A percentile compares a stretch with the other conserved stretches of the same genome.
phyloP scores from a whole-genome alignment of 2,329 filamentous ascomycete species.

The Thielaviopsis musarum region DNA sequence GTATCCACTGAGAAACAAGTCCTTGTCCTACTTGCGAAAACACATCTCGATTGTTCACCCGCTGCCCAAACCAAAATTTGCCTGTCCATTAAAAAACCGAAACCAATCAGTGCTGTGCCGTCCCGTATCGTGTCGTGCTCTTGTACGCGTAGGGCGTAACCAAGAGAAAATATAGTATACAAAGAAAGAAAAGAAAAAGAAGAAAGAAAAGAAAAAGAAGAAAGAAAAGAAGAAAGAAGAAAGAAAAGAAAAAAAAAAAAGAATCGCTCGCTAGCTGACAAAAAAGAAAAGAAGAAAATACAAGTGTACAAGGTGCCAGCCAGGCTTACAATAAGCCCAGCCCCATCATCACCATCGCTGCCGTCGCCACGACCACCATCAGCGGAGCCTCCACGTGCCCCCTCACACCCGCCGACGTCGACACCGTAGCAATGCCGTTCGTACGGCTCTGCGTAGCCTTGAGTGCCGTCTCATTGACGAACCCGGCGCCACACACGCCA shows the following conservation, averaged over 20 bases:
- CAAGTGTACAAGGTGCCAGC: neutral
- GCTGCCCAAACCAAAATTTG: too few species aligned
- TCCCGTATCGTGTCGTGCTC: too few species aligned
- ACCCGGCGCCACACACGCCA: slow-evolving; percentile 39
- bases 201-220: neutral
- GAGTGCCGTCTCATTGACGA: slow-evolving; percentile 36
- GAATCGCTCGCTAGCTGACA: neutral
- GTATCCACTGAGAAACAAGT: too few species aligned
- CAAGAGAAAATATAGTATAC: neutral
- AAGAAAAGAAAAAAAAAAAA: neutral
- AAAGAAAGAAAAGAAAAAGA: neutral
- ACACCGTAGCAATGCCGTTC: slow-evolving; percentile 8
- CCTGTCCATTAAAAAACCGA: neutral
- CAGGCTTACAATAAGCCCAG: neutral
- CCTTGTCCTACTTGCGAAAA: too few species aligned
- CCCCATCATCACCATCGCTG: slow-evolving; percentile 5
- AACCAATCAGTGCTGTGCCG: neutral
- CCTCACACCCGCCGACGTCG: neutral
- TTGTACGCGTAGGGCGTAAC: neutral
- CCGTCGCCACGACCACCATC: neutral
- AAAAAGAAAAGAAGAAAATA: neutral
- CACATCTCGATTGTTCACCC: too few species aligned
- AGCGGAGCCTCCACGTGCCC: neutral
- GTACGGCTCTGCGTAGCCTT: slow-evolving; percentile 16
- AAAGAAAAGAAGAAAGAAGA: neutral